Evolutionary conservation across 2,329 filamentous ascomycete species (phyloP).

Genomic region (Colletotrichum noveboracense): DNA sequence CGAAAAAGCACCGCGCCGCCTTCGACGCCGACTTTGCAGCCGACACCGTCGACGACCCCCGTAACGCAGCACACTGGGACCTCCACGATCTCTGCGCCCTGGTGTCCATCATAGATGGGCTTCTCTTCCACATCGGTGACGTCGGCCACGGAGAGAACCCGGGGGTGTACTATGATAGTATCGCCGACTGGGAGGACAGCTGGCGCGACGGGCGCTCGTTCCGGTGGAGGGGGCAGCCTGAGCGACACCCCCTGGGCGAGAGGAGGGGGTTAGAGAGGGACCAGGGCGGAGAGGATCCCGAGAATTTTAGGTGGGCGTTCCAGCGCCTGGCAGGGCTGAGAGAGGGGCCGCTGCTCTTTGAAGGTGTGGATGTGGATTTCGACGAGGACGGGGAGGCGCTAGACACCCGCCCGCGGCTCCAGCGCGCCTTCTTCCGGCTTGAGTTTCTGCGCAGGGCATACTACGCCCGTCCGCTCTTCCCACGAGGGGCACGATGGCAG

Average conservation of each 20-base stretch:
- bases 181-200: not conserved
- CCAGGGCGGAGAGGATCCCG: not conserved
- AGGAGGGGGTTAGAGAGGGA: not conserved
- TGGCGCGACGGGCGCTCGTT: not conserved
- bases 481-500: not conserved
- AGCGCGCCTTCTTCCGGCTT: conserved; percentile 16
- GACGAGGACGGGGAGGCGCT: not conserved
- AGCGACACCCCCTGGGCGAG: not conserved
- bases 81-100: not conserved
- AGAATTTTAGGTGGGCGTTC: not conserved
- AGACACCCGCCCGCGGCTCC: not conserved
- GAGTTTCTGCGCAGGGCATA: not conserved
- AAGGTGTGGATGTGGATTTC: not conserved
- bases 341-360: not conserved
- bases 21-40: not conserved
- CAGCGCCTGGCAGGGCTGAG: not conserved
- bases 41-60: not conserved
- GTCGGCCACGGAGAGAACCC: not conserved
- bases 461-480: conserved; percentile 2
- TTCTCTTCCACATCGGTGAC: not conserved
- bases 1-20: not conserved
- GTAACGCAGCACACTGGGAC: not conserved
- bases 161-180: not conserved
- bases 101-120: not conserved
- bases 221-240: not conserved